Conservation (phyloP, 805 yeast species). For the Nakazawaea peltata region DNA sequence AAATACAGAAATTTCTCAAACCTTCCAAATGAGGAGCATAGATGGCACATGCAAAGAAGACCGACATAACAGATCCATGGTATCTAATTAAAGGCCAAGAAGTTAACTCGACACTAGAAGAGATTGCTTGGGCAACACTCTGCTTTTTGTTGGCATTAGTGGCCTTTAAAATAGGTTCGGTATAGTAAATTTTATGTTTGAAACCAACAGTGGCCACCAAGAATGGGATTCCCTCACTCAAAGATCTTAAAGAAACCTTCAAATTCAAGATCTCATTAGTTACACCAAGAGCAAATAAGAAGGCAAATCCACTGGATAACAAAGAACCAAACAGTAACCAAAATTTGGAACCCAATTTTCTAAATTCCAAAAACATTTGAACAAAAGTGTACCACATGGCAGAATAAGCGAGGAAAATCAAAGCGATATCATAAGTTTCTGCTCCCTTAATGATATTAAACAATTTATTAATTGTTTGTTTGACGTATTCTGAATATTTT, state of each 20-base stretch:
- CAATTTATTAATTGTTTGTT: conserved; percentile 30
- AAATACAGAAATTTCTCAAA: conserved; percentile 70
- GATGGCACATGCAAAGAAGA: conserved; percentile 59
- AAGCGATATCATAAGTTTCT: conserved; percentile 76
- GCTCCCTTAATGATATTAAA: conserved; percentile 53
- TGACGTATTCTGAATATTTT: conserved; percentile 46
- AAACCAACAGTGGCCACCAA: conserved; percentile 89
- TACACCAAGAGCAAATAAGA: conserved; percentile 67
- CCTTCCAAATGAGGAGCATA: conserved; percentile 65
- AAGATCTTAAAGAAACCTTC: conserved; percentile 60
- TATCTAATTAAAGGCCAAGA: conserved; percentile 61
- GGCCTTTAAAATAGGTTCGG: conserved; percentile 46
- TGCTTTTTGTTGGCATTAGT: conserved; percentile 19
- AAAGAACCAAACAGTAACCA: conserved; percentile 82
- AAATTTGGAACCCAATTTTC: conserved; percentile 69
- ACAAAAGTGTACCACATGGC: conserved; percentile 84
- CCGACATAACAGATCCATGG: conserved; percentile 62
- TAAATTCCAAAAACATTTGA: conserved; percentile 71
- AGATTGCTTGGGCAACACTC: conserved; percentile 23
- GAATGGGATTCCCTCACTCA: conserved; percentile 91
- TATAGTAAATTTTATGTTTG: conserved; percentile 71
- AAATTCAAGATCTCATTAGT: conserved; percentile 48
- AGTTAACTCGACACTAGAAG: conserved; percentile 22
- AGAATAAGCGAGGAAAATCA: conserved; percentile 71
- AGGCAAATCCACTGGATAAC: conserved; percentile 73